phyloP scores from a whole-genome alignment of 2,329 filamentous ascomycete species.

The Teratosphaeria gauchensis region DNA sequence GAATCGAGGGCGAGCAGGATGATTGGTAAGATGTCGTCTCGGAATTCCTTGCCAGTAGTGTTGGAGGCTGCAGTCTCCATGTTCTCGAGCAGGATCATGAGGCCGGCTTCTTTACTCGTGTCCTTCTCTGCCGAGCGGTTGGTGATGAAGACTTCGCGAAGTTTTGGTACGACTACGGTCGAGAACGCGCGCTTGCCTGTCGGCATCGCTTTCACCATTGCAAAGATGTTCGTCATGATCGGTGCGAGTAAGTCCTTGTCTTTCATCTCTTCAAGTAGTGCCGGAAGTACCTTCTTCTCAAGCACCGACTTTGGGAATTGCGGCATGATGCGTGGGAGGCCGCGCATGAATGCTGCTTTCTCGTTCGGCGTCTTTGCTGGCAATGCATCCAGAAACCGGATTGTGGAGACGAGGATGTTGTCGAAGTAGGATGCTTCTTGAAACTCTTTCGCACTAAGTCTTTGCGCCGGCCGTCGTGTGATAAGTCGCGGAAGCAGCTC shows the following conservation, averaged over 20 bases:
- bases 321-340: constrained; percentile 73
- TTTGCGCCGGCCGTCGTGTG: constrained; percentile 74
- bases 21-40: constrained; percentile 86
- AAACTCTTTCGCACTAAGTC: constrained; percentile 81
- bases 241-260: constrained; percentile 77
- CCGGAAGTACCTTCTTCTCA: constrained; percentile 87
- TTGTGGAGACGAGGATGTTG: constrained; percentile 91
- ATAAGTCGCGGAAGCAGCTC: constrained; percentile 78
- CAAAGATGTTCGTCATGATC: constrained; percentile 86
- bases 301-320: constrained; percentile 90
- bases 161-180: constrained; percentile 72
- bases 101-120: constrained; percentile 70
- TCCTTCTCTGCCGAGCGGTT: constrained; percentile 57
- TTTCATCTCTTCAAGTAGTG: constrained; percentile 84
- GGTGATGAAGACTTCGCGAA: constrained; percentile 73
- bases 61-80: constrained; percentile 67
- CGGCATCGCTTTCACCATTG: constrained; percentile 71
- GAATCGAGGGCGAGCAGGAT: constrained; percentile 78
- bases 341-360: constrained; percentile 84
- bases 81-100: constrained; percentile 86
- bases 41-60: constrained; percentile 84
- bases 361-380: constrained; percentile 87
- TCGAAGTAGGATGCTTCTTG: constrained; percentile 95
- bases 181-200: constrained; percentile 68
- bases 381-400: constrained; percentile 84